These are phyloP conservation scores for Chiua virens DNA, from an alignment of 768 basidiomycete species.

Conservation along the genomic window DNA sequence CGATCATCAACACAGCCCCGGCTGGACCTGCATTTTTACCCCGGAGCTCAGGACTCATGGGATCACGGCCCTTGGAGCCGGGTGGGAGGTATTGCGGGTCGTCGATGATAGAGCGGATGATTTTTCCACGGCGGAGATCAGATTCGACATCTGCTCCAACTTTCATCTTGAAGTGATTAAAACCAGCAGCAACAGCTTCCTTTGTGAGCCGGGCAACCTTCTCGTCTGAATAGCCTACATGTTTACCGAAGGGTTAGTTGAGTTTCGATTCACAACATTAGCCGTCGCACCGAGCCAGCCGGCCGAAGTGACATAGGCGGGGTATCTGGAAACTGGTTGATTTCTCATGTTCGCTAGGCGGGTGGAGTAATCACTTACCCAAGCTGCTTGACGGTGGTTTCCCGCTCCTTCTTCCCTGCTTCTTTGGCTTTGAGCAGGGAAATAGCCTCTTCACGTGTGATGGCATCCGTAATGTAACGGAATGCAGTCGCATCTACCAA, in stretches of 20 bases:
- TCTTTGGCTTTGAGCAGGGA: slow-evolving; percentile 77
- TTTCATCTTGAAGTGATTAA: slow-evolving; percentile 99
- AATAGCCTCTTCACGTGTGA: slow-evolving; percentile 89
- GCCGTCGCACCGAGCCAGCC: slow-evolving; percentile 74
- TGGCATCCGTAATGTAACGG: slow-evolving; percentile 90
- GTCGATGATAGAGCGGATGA: slow-evolving; percentile 95
- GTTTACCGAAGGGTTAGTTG: slow-evolving; percentile 6
- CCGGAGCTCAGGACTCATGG: slow-evolving; percentile 57
- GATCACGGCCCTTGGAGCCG: slow-evolving; percentile 56
- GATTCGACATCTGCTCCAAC: slow-evolving; percentile 82
- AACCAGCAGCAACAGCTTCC: slow-evolving; percentile 82
- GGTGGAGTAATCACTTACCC: slow-evolving; percentile 45
- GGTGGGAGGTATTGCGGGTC: slow-evolving; percentile 80
- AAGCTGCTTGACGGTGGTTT: slow-evolving; percentile 66
- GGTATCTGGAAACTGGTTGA: slow-evolving; percentile 56
- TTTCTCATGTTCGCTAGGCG: not conserved
- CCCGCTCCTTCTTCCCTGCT: slow-evolving; percentile 74
- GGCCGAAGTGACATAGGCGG: slow-evolving; percentile 91
- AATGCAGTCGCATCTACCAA: slow-evolving; percentile 75
- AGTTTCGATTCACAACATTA: not conserved
- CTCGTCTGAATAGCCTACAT: slow-evolving; percentile 82
- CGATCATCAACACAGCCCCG: slow-evolving; percentile 94
- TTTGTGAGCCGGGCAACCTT: slow-evolving; percentile 85
- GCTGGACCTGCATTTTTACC: slow-evolving; percentile 96
- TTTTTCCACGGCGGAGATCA: slow-evolving; percentile 82